phyloP scores from a whole-genome alignment of 176 grass and related monocot species.

The Rhynchospora tenuis region DNA sequence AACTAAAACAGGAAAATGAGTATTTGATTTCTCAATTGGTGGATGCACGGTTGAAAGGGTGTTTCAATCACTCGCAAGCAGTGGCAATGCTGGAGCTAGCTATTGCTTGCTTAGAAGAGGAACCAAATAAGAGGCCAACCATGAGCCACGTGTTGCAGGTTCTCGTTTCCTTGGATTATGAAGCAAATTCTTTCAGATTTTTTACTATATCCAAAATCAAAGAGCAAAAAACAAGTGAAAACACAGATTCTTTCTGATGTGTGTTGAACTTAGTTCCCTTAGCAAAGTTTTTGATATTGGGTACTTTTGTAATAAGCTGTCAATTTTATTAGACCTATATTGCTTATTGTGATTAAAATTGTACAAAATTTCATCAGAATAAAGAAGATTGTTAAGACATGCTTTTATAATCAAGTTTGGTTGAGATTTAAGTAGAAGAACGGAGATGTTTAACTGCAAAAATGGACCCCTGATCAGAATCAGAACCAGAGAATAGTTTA shows the following conservation, averaged over 20 bases:
- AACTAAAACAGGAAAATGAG: not conserved
- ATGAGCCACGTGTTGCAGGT: constrained; percentile 35
- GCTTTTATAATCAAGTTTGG: not conserved
- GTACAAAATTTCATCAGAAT: not conserved
- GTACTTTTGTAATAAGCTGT: not conserved
- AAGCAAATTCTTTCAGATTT: not conserved
- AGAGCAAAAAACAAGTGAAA: not conserved
- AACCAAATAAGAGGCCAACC: constrained; percentile 35
- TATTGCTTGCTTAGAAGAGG: constrained; percentile 33
- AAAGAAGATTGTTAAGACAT: not conserved
- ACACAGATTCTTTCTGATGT: not conserved
- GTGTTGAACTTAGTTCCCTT: not conserved
- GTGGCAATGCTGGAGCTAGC: constrained; percentile 26
- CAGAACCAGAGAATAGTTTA: not conserved
- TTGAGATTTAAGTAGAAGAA: not conserved
- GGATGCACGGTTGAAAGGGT: constrained; percentile 33
- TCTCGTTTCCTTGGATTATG: constrained; percentile 41
- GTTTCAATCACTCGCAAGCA: constrained; percentile 31
- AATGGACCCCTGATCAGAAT: not conserved
- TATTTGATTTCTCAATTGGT: constrained; percentile 31
- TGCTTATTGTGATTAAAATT: not conserved
- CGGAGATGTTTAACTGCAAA: not conserved
- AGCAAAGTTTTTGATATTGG: not conserved
- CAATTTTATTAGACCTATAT: not conserved
- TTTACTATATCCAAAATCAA: not conserved